A percentile compares a stretch with the other conserved stretches of the same genome.
Evolutionary conservation across 305 asterid genomes (phyloP).

Genomic region (Plantago rigida): DNA sequence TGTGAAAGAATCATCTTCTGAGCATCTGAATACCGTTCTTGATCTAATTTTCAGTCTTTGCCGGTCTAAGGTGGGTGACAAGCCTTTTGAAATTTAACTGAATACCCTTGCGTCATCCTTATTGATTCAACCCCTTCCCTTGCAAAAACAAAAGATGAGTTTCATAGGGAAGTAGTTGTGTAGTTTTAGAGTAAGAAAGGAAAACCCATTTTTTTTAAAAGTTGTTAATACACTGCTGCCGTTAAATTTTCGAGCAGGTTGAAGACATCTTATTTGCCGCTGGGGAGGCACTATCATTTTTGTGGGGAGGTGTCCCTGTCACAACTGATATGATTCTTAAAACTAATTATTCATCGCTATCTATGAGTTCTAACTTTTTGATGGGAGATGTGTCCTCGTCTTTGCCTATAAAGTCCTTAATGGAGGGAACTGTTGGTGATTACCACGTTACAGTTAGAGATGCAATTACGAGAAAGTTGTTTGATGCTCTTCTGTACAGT

Average conservation of each 20-base stretch:
- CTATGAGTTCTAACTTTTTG: slow-evolving; percentile 78
- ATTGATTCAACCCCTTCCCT: slow-evolving; percentile 7
- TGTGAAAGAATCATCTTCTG: slow-evolving; percentile 57
- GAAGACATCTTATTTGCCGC: slow-evolving; percentile 96
- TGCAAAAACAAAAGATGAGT: slow-evolving; percentile 6
- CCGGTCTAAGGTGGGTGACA: slow-evolving; percentile 69
- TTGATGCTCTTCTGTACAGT: slow-evolving; percentile 81
- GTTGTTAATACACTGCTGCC: slow-evolving; percentile 18
- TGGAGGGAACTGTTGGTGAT: slow-evolving; percentile 50
- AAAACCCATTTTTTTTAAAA: slow-evolving; percentile 12
- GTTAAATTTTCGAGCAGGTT: slow-evolving; percentile 43
- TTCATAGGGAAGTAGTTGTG: slow-evolving; percentile 9
- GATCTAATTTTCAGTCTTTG: slow-evolving; percentile 83
- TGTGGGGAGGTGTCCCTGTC: slow-evolving; percentile 98
- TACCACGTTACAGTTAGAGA: slow-evolving; percentile 66
- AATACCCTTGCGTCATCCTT: slow-evolving; percentile 14
- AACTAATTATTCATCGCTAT: slow-evolving; percentile 86
- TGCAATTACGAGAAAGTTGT: slow-evolving; percentile 73
- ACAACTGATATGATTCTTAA: slow-evolving; percentile 71
- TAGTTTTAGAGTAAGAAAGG: slow-evolving; percentile 19
- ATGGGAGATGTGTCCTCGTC: slow-evolving; percentile 73
- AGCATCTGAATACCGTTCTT: slow-evolving; percentile 58
- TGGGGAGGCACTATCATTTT: slow-evolving; percentile 95
- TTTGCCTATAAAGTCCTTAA: slow-evolving; percentile 32
- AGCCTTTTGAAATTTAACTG: slow-evolving; percentile 19